A percentile compares a stretch with the other conserved stretches of the same genome.
phyloP scores from a whole-genome alignment of 305 asterid species.

The Fraxinus greggii region DNA sequence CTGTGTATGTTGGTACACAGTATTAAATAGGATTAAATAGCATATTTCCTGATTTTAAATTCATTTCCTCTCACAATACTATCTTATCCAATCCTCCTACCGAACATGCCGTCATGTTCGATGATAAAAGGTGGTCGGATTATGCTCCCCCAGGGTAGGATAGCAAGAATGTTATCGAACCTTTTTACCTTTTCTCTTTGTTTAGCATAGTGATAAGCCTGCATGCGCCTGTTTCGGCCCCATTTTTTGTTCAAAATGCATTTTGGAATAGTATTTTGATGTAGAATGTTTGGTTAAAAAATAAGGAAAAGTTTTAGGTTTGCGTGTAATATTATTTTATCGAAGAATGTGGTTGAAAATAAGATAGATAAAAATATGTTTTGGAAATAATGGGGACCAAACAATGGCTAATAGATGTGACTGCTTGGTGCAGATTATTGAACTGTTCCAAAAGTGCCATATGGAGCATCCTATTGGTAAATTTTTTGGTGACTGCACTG shows the following conservation, averaged over 20 bases:
- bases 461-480: conserved; percentile 76
- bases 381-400: too few species aligned
- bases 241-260: too few species aligned
- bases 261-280: too few species aligned
- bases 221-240: background rate
- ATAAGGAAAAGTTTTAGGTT: too few species aligned
- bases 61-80: background rate
- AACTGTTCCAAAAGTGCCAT: conserved; percentile 83
- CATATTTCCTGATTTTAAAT: background rate
- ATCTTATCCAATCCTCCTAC: background rate
- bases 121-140: background rate
- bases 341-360: too few species aligned
- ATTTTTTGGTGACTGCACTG: conserved; percentile 83
- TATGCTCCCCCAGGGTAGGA: background rate
- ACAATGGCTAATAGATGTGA: background rate
- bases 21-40: background rate
- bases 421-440: conserved; percentile 56
- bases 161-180: background rate
- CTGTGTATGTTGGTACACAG: background rate
- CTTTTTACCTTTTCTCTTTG: background rate
- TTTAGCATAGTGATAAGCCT: background rate
- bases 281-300: too few species aligned
- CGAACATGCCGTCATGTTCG: background rate
- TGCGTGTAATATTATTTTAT: too few species aligned
- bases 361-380: too few species aligned